phyloP scores from a whole-genome alignment of 148 eudicot genomes.

The Pouteria glomerata region DNA sequence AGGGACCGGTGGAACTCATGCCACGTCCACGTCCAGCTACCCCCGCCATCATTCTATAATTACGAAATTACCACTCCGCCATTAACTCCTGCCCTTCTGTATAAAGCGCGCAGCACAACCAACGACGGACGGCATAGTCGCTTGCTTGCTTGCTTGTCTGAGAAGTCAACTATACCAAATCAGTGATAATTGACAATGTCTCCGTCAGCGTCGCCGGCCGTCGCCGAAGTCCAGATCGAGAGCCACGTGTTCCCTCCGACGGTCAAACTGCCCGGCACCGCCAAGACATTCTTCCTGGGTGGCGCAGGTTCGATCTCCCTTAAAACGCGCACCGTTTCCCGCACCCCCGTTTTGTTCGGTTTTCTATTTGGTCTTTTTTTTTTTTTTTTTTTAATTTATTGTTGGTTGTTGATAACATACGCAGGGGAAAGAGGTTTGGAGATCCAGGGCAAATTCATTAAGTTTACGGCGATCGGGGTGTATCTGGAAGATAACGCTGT shows the following conservation, averaged over 20 bases:
- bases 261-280: slow-evolving; percentile 58
- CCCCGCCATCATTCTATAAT: too few species aligned
- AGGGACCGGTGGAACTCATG: too few species aligned
- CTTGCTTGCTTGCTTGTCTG: too few species aligned
- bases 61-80: too few species aligned
- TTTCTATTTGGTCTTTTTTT: background rate
- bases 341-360: too few species aligned
- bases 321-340: too few species aligned
- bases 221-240: slow-evolving; percentile 42
- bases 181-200: slow-evolving; percentile 30
- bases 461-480: slow-evolving; percentile 66
- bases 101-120: too few species aligned
- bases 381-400: background rate
- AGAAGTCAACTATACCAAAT: too few species aligned
- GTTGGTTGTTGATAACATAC: slow-evolving; percentile 4
- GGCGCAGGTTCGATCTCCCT: slow-evolving; percentile 93
- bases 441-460: slow-evolving; percentile 50
- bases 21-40: too few species aligned
- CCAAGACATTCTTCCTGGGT: slow-evolving; percentile 55
- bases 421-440: slow-evolving; percentile 77
- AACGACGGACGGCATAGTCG: too few species aligned
- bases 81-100: too few species aligned
- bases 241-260: slow-evolving; percentile 48
- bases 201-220: slow-evolving; percentile 11
- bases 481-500: slow-evolving; percentile 54